Percentiles rank a stretch among this genome's conserved stretches.
Evolutionary conservation across 192 early-diverging fungal genomes (phyloP).

Genomic region (Backusella tuberculispora): DNA sequence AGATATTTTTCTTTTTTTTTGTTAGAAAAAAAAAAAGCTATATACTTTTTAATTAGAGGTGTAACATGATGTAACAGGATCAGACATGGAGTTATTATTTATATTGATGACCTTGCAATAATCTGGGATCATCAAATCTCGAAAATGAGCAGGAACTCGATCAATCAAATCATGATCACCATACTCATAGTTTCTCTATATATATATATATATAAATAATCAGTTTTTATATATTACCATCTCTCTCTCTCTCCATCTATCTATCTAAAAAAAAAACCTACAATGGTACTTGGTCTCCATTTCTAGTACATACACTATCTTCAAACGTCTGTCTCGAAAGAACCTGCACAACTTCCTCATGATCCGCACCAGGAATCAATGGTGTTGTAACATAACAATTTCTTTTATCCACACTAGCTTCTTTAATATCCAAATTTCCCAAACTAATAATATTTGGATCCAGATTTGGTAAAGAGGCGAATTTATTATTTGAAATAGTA

Average conservation of each 20-base stretch:
- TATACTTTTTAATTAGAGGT: background rate
- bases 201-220: no score
- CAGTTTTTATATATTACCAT: background rate
- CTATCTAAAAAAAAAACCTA: no score
- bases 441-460: constrained; percentile 35
- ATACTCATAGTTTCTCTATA: background rate
- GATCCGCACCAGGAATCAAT: background rate
- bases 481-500: constrained; percentile 17
- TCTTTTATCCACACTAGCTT: background rate
- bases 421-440: constrained; percentile 19
- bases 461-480: constrained; percentile 5
- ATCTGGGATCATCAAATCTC: constrained; percentile 3
- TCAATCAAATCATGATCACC: background rate
- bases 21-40: background rate
- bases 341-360: constrained; percentile 5
- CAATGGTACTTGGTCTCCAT: constrained; percentile 25
- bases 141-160: constrained; percentile 19
- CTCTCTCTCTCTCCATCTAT: no score
- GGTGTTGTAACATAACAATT: constrained; percentile 31
- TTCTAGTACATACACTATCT: background rate
- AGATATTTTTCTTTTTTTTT: background rate
- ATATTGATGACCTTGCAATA: constrained; percentile 22
- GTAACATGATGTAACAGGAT: background rate
- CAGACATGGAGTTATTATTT: constrained; percentile 8
- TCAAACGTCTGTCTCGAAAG: constrained; percentile 25